Evolutionary conservation across 306 rosid genomes (phyloP).

Genomic region (Quercus alba): DNA sequence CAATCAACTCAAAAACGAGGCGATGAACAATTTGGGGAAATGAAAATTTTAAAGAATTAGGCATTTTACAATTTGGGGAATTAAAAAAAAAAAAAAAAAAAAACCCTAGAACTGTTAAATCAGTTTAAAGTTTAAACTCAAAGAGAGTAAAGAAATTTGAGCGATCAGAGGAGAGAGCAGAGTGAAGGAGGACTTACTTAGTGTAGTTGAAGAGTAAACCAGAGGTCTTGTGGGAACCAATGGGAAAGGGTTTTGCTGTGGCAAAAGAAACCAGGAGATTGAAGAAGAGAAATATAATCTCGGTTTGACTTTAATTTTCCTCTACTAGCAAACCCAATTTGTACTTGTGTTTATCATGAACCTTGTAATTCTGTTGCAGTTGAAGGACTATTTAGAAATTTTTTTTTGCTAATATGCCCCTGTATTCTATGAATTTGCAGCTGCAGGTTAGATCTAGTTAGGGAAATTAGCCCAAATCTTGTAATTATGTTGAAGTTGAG

Average conservation of each 20-base stretch:
- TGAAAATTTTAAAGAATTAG: neutral
- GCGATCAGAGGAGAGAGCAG: neutral
- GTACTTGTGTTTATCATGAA: neutral
- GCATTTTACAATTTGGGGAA: slow-evolving; percentile 2
- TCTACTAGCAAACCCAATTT: neutral
- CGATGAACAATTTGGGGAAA: neutral
- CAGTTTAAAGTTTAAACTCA: neutral
- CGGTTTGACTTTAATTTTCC: neutral
- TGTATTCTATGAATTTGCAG: neutral
- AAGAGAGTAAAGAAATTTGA: neutral
- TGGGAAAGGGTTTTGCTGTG: neutral
- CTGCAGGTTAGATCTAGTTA: neutral
- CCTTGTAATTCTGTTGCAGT: neutral
- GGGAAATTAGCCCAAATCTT: neutral
- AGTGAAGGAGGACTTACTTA: neutral
- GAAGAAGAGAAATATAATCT: neutral
- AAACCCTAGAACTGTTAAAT: slow-evolving; percentile 16
- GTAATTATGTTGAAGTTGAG: too few relatives aligned
- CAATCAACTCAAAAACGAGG: neutral
- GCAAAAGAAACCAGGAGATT: too few relatives aligned
- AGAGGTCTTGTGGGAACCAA: neutral
- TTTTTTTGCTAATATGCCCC: neutral
- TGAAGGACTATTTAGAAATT: neutral
- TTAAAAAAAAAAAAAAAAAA: neutral
- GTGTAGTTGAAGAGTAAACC: neutral